phyloP scores from a whole-genome alignment of 805 yeast species.

The Candida ortonii region DNA sequence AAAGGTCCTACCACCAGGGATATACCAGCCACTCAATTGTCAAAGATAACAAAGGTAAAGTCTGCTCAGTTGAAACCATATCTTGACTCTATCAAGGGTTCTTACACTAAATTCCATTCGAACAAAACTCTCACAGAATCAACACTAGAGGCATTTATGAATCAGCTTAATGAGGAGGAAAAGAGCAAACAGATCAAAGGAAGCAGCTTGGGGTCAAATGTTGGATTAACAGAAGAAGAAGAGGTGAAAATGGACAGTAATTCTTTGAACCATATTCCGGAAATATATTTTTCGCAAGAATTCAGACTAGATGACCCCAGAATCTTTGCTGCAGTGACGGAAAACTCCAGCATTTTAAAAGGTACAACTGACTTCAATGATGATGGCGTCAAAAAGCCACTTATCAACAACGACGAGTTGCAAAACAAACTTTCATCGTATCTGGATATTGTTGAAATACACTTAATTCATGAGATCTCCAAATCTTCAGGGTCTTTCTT shows the following conservation, averaged over 20 bases:
- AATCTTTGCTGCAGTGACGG: conserved; percentile 71
- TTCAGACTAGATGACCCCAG: conserved; percentile 89
- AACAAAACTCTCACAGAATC: conserved; percentile 43
- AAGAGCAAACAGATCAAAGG: conserved; percentile 10
- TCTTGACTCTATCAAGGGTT: conserved; percentile 39
- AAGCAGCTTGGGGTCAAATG: conserved; percentile 7
- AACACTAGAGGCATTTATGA: conserved; percentile 38
- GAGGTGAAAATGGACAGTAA: conserved; percentile 25
- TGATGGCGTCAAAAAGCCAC: conserved; percentile 34
- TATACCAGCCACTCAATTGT: conserved; percentile 75
- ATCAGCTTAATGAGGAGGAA: conserved; percentile 24
- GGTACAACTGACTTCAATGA: conserved; percentile 31
- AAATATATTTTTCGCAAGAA: conserved; percentile 59
- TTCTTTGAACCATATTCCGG: conserved; percentile 54
- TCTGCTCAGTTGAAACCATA: conserved; percentile 44
- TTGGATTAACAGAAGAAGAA: conserved; percentile 19
- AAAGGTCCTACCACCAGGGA: conserved; percentile 74
- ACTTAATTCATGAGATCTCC: conserved; percentile 77
- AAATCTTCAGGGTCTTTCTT: conserved; percentile 82
- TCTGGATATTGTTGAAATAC: conserved; percentile 80
- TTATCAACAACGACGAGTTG: conserved; percentile 52
- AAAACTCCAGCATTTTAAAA: conserved; percentile 43
- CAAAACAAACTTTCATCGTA: conserved; percentile 81
- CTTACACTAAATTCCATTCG: conserved; percentile 43
- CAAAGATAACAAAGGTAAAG: conserved; percentile 47